A percentile compares a stretch with the other conserved stretches of the same genome.
phyloP scores from a whole-genome alignment of 2,329 filamentous ascomycete species.

The Aureobasidium sp. region DNA sequence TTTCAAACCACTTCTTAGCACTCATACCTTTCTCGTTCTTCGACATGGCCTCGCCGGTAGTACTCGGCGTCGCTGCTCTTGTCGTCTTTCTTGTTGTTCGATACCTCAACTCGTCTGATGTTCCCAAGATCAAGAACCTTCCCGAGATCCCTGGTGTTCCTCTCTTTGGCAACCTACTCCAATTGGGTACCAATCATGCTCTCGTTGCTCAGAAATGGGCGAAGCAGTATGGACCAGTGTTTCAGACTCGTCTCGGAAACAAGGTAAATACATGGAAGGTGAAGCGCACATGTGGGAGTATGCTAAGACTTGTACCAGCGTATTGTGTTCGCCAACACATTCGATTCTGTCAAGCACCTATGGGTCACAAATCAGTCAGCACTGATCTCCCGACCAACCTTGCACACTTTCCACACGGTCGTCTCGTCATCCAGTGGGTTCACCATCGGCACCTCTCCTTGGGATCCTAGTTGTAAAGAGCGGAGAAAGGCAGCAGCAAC shows the following conservation, averaged over 20 bases:
- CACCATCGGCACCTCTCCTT: slow-evolving; percentile 75
- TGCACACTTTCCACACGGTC: slow-evolving; percentile 75
- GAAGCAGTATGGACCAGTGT: slow-evolving; percentile 42
- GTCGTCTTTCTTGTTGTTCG: slow-evolving; percentile 32
- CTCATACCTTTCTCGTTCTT: neutral
- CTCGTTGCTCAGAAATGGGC: slow-evolving; percentile 37
- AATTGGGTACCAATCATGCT: slow-evolving; percentile 39
- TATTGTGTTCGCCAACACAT: slow-evolving; percentile 70
- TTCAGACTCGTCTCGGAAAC: slow-evolving; percentile 53
- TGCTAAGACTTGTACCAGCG: slow-evolving; percentile 35
- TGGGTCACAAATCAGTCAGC: slow-evolving; percentile 74
- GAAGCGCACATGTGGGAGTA: neutral
- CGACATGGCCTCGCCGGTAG: slow-evolving; percentile 29
- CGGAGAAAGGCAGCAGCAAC: slow-evolving; percentile 71
- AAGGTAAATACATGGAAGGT: slow-evolving; percentile 35
- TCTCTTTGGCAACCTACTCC: slow-evolving; percentile 38
- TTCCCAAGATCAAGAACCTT: slow-evolving; percentile 40
- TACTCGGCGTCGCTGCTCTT: slow-evolving; percentile 31
- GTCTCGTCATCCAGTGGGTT: slow-evolving; percentile 69
- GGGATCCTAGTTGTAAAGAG: slow-evolving; percentile 71
- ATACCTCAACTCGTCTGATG: slow-evolving; percentile 37
- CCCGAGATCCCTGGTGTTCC: slow-evolving; percentile 40
- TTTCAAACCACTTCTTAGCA: neutral
- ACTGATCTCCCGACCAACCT: slow-evolving; percentile 65
- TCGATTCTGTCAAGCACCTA: slow-evolving; percentile 61